Percentiles rank a stretch among this genome's conserved stretches.
These are phyloP conservation scores for Wakefieldia striispora DNA, from an alignment of 768 basidiomycete genomes.

Conservation along the genomic window DNA sequence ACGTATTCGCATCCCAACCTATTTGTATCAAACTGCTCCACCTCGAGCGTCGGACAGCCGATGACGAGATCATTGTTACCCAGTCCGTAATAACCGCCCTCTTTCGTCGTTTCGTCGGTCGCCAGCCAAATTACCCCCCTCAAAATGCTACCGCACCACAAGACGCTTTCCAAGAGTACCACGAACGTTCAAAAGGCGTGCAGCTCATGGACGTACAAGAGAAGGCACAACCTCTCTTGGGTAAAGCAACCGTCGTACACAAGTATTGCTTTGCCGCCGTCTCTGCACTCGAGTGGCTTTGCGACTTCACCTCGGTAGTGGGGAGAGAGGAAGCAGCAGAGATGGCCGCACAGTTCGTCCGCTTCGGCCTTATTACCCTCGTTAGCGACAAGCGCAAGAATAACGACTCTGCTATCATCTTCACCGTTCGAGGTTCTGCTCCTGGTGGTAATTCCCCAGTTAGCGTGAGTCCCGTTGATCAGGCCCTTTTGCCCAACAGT, in stretches of 20 bases:
- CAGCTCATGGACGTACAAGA: constrained; percentile 71
- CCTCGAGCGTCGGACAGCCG: constrained; percentile 85
- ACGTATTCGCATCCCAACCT: constrained; percentile 87
- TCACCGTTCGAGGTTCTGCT: constrained; percentile 82
- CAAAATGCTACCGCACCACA: constrained; percentile 41
- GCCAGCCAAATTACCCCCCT: constrained; percentile 74
- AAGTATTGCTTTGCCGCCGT: constrained; percentile 84
- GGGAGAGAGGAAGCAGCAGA: constrained; percentile 96
- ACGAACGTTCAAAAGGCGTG: constrained; percentile 76
- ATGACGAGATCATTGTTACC: constrained; percentile 97
- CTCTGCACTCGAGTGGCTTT: constrained; percentile 92
- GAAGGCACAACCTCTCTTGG: constrained; percentile 54
- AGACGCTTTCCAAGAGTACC: constrained; percentile 70
- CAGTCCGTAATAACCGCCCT: constrained; percentile 92
- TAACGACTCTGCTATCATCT: constrained; percentile 90
- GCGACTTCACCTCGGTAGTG: constrained; percentile 95
- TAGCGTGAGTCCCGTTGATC: constrained; percentile 46
- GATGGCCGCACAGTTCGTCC: constrained; percentile 96
- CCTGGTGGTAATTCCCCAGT: constrained; percentile 74
- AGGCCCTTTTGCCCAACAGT: background rate
- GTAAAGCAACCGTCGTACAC: constrained; percentile 44
- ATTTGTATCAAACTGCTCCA: constrained; percentile 98
- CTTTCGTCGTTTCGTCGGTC: constrained; percentile 93
- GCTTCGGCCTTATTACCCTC: constrained; percentile 85
- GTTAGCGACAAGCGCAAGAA: constrained; percentile 91